Conservation (phyloP, 2,329 filamentous ascomycete genomes). For the Dactylonectria estremocensis region DNA sequence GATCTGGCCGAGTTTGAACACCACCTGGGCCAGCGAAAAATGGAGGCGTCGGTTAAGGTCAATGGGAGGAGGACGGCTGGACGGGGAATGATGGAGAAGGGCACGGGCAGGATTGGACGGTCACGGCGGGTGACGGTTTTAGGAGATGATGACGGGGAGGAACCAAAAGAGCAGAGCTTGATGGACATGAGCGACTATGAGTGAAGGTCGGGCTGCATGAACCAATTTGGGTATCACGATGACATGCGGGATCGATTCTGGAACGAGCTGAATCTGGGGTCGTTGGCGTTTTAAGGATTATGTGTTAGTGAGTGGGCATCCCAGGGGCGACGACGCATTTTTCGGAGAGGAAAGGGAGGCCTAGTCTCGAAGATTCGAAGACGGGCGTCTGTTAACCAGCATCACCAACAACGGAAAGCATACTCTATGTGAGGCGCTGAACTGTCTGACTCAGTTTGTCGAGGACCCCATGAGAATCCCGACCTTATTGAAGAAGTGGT, state of each 20-base stretch:
- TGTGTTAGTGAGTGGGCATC: constrained; percentile 34
- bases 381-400: background rate
- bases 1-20: constrained; percentile 67
- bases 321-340: constrained; percentile 6
- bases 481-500: too few relatives aligned
- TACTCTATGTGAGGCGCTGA: too few relatives aligned
- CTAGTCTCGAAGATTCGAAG: constrained; percentile 1
- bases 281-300: constrained; percentile 17
- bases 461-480: too few relatives aligned
- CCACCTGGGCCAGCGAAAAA: constrained; percentile 64
- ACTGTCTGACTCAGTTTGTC: too few relatives aligned
- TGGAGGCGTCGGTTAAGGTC: constrained; percentile 58
- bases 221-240: constrained; percentile 12
- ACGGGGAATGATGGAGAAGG: constrained; percentile 56
- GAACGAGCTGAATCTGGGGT: constrained; percentile 31
- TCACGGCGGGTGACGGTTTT: constrained; percentile 51
- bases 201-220: constrained; percentile 21
- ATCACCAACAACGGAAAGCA: too few relatives aligned
- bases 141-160: constrained; percentile 54
- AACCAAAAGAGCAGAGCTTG: constrained; percentile 62
- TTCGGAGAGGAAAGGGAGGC: constrained; percentile 5
- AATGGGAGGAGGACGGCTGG: constrained; percentile 47
- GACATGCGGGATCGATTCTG: constrained; percentile 10
- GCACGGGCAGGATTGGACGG: constrained; percentile 61
- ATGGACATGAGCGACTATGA: constrained; percentile 73